Evolutionary conservation across 805 yeast species (phyloP), one percentile per base, ranked within the genome.

Genomic region (Saccharomycopsis olivae): DNA sequence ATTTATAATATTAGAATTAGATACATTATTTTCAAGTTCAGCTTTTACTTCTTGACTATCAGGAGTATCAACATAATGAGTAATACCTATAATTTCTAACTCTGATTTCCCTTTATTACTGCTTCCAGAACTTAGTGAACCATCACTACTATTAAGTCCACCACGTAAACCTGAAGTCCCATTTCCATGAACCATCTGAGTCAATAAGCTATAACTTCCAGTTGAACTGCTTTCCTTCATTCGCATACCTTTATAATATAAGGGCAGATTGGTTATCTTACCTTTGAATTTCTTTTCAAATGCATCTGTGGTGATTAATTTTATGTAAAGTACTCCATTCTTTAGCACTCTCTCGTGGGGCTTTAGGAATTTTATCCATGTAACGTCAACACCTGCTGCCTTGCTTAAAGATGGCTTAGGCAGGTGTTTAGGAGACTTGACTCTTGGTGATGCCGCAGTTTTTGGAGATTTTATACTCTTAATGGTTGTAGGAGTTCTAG

Each of bases 281-380:
- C 79, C 79, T 45, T 59, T 66, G 49, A 69, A 61, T 40, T 62
- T 69, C 51, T 59, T 65, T 44, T 73, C 77, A 51, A 74, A 73
- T 1, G 41, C 40, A 5, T 66, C 74, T 0, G 73, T 66, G 1
- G 57, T 35, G 17, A 61, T 62, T 43, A 56, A 62, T 4, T 54
- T 53, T 1, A 64, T 67, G 16, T 59, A 55, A 1, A 68, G 68
- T n/a, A 66, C 60, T 0, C 77, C 78, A 16, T 64, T 64, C 44
- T 66, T 68, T 32, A 71, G 43, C 2, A 74, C 61, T 41, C 79
- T 53, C 50, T 74, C 81, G 34, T 70, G 69, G 0, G 61, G 54
- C 49, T 69, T 67, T 38, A 74, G 56, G 48, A 59, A 71, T 23
- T 60, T 53, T 13, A 53, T 56, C 78, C 79, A 74, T 3, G 70